A percentile compares a stretch with the other conserved stretches of the same genome.
Conservation (phyloP, 2,329 filamentous ascomycete genomes). For the Fusarium keratoplasticum region DNA sequence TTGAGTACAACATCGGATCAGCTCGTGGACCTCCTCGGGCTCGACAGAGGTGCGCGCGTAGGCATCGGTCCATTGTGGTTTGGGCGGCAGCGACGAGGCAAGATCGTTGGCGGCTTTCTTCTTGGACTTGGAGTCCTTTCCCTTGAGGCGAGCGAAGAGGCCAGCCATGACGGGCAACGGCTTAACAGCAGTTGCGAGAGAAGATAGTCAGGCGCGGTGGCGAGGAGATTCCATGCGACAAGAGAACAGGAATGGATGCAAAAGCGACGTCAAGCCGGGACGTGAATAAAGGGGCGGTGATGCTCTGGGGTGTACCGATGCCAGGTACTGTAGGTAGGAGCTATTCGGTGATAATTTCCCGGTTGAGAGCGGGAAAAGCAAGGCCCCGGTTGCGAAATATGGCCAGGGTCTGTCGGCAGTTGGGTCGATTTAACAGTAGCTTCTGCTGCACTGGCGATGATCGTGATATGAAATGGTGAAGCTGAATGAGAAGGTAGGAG, state of each 20-base stretch:
- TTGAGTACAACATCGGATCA: conserved; percentile 84
- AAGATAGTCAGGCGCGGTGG: conserved; percentile 15
- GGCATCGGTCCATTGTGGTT: conserved; percentile 88
- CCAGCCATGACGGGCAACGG: conserved; percentile 61
- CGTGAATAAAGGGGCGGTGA: conserved; percentile 34
- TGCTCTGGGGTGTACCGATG: conserved; percentile 5
- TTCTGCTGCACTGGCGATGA: conserved; percentile 6
- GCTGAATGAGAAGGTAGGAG: not conserved
- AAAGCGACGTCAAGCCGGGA: conserved; percentile 24
- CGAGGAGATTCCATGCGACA: conserved; percentile 24
- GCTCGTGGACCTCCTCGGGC: conserved; percentile 90
- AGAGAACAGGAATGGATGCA: conserved; percentile 10
- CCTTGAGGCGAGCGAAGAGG: conserved; percentile 75
- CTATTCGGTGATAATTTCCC: conserved; percentile 30
- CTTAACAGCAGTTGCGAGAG: conserved; percentile 16
- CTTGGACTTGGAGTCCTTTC: conserved; percentile 75
- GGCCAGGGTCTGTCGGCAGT: conserved; percentile 14
- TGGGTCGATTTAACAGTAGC: not conserved
- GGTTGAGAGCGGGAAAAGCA: conserved; percentile 24
- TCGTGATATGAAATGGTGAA: conserved; percentile 17
- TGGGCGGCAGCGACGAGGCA: conserved; percentile 66
- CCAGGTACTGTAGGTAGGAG: conserved; percentile 7
- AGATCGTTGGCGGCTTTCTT: conserved; percentile 73
- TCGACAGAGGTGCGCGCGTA: conserved; percentile 86
- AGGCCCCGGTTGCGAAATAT: conserved; percentile 14